Evolutionary conservation across 805 yeast species (phyloP).

Genomic region (Candida ficus): DNA sequence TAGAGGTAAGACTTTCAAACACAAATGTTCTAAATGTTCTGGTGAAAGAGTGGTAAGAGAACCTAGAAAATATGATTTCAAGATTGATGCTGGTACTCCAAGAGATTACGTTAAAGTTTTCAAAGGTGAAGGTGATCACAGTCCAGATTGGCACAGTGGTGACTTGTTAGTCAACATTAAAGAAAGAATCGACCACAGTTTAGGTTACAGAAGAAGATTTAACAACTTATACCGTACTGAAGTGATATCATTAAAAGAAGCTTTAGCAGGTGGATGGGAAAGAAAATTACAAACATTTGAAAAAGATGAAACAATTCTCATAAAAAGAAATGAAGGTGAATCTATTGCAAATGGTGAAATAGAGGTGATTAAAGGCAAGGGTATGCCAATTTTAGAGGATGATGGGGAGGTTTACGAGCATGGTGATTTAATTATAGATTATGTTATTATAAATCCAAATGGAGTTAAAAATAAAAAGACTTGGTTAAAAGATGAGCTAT

Average conservation of each 20-base stretch:
- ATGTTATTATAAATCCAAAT: conserved; percentile 41
- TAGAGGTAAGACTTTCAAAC: conserved; percentile 58
- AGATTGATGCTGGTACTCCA: conserved; percentile 65
- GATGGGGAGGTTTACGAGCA: conserved; percentile 35
- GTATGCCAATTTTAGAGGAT: conserved; percentile 69
- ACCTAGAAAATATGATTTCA: conserved; percentile 51
- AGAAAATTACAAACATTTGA: conserved; percentile 66
- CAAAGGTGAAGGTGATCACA: conserved; percentile 76
- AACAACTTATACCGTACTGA: conserved; percentile 76
- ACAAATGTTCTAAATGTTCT: conserved; percentile 62
- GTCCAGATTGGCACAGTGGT: conserved; percentile 81
- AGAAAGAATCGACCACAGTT: conserved; percentile 50
- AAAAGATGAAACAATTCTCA: conserved; percentile 42
- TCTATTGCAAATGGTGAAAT: conserved; percentile 61
- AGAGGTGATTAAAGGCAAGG: conserved; percentile 67
- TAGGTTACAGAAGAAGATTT: conserved; percentile 86
- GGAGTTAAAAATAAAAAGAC: conserved; percentile 23
- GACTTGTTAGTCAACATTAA: conserved; percentile 58
- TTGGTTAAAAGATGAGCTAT: conserved; percentile 23
- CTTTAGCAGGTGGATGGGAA: conserved; percentile 76
- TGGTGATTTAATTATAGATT: conserved; percentile 50
- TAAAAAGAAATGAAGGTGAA: conserved; percentile 43
- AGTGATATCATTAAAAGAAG: conserved; percentile 64
- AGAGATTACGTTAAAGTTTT: conserved; percentile 54
- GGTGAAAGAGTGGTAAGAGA: conserved; percentile 64